Conservation (phyloP, 352 stramenopile genomes). For the Phytophthora rubi region DNA sequence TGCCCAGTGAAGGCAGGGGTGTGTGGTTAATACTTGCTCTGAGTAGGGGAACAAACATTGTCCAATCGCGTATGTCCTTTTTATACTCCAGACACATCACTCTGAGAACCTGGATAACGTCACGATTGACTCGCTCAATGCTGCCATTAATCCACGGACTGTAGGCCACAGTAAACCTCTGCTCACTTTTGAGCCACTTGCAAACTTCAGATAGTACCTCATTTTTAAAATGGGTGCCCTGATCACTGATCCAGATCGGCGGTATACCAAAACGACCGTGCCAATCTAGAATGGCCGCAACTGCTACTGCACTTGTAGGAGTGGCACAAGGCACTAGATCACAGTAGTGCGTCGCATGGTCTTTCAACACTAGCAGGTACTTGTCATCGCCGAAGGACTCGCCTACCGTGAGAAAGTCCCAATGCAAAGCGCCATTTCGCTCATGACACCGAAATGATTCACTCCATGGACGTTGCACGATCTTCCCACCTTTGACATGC, state of each 20-base stretch:
- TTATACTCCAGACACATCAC: neutral
- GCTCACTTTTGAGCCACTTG: neutral
- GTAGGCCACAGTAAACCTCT: neutral
- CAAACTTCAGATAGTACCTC: neutral
- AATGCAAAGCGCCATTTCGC: neutral
- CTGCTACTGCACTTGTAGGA: constrained; percentile 19
- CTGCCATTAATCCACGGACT: neutral
- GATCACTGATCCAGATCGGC: neutral
- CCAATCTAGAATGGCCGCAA: constrained; percentile 22
- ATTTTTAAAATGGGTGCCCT: neutral
- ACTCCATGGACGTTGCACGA: neutral
- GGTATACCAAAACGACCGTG: neutral
- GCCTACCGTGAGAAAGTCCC: neutral
- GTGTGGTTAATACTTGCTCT: constrained; percentile 43
- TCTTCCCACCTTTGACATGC: neutral
- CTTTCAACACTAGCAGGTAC: neutral
- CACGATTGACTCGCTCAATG: neutral
- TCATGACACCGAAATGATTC: neutral
- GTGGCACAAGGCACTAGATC: constrained; percentile 28
- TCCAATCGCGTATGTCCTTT: constrained; percentile 17
- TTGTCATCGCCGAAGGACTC: neutral
- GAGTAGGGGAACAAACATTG: constrained; percentile 19
- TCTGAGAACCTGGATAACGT: neutral
- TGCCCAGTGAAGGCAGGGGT: constrained; percentile 19
- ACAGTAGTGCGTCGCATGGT: constrained; percentile 18